These are phyloP conservation scores for Phytophthora citricola DNA, from an alignment of 352 stramenopile species.

Conservation along the genomic window DNA sequence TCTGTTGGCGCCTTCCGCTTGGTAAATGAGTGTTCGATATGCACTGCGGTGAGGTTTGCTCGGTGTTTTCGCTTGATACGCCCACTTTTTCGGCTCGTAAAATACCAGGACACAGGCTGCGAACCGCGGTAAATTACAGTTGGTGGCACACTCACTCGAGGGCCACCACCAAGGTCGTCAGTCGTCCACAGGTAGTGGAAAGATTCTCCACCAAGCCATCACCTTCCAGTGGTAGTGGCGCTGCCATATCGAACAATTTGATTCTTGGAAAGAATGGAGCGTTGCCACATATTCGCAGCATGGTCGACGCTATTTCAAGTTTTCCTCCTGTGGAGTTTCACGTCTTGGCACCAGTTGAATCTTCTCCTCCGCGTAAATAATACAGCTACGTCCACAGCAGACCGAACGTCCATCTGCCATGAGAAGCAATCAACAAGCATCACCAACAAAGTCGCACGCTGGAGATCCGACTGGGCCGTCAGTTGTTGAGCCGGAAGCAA, in stretches of 20 bases:
- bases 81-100: constrained; percentile 85
- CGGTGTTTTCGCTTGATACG: constrained; percentile 94
- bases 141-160: constrained; percentile 91
- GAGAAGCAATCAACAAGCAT: constrained; percentile 32
- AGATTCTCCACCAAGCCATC: constrained; percentile 91
- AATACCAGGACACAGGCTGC: constrained; percentile 95
- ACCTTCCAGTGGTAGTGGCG: constrained; percentile 74
- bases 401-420: constrained; percentile 2
- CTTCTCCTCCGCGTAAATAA: background rate
- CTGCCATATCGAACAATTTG: constrained; percentile 48
- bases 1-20: constrained; percentile 83
- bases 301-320: constrained; percentile 36
- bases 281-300: constrained; percentile 22
- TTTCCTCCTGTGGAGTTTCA: constrained; percentile 22
- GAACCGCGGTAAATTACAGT: constrained; percentile 95
- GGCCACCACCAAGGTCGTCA: constrained; percentile 90
- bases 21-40: constrained; percentile 95
- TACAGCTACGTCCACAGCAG: background rate
- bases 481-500: constrained; percentile 42
- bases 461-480: constrained; percentile 5
- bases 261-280: constrained; percentile 7
- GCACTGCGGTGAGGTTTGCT: constrained; percentile 89
- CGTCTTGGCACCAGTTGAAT: constrained; percentile 3
- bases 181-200: constrained; percentile 91
- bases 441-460: constrained; percentile 20